phyloP scores from a whole-genome alignment of 2,329 filamentous ascomycete species.

The Aciculosporium take region DNA sequence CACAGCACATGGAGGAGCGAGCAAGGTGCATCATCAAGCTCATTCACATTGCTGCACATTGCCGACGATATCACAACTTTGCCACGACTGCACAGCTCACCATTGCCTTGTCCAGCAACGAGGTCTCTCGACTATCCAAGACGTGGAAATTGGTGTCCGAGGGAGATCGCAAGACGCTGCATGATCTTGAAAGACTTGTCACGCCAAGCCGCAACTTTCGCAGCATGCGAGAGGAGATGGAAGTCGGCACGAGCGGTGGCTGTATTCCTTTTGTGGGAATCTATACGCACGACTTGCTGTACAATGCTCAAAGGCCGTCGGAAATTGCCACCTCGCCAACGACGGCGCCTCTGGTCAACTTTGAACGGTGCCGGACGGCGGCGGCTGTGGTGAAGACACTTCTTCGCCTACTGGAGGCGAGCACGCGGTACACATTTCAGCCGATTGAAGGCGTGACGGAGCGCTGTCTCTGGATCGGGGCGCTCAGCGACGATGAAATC shows the following conservation, averaged over 20 bases:
- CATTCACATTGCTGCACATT: slow-evolving; percentile 68
- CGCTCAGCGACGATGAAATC: slow-evolving; percentile 63
- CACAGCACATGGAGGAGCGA: slow-evolving; percentile 55
- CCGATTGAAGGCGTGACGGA: slow-evolving; percentile 65
- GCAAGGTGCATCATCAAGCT: slow-evolving; percentile 66
- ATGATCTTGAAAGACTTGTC: slow-evolving; percentile 56
- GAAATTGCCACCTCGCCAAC: slow-evolving; percentile 55
- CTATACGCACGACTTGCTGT: slow-evolving; percentile 72
- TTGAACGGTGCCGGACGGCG: slow-evolving; percentile 64
- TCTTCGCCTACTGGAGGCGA: slow-evolving; percentile 64
- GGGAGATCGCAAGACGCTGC: slow-evolving; percentile 50
- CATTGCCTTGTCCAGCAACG: slow-evolving; percentile 60
- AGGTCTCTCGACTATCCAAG: slow-evolving; percentile 49
- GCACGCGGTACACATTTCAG: slow-evolving; percentile 57
- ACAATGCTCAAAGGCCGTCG: slow-evolving; percentile 65
- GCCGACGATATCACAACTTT: slow-evolving; percentile 64
- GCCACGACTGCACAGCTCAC: slow-evolving; percentile 72
- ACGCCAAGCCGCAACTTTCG: slow-evolving; percentile 68
- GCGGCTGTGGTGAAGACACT: slow-evolving; percentile 69
- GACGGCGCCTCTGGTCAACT: slow-evolving; percentile 61
- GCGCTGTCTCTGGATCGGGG: slow-evolving; percentile 74
- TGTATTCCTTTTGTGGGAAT: slow-evolving; percentile 76
- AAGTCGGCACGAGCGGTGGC: slow-evolving; percentile 48
- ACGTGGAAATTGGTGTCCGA: slow-evolving; percentile 61
- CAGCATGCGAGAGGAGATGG: slow-evolving; percentile 67